phyloP scores from a whole-genome alignment of 805 yeast species.

The Tanozyma kutaoensis region DNA sequence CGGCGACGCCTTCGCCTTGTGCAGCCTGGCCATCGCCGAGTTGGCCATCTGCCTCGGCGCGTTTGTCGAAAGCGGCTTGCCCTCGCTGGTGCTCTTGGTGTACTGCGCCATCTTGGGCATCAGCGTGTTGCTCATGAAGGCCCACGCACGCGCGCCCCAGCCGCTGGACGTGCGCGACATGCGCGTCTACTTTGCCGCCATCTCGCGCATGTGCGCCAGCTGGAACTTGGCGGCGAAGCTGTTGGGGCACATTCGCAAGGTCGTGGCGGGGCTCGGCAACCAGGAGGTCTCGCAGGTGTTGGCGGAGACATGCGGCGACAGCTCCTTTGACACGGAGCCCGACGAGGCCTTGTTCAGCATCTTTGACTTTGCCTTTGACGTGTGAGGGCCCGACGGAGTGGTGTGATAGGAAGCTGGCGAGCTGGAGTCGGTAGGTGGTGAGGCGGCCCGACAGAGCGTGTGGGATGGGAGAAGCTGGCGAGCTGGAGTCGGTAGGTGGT shows the following conservation, averaged over 20 bases:
- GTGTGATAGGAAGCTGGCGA: too few relatives aligned
- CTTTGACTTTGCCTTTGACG: too few relatives aligned
- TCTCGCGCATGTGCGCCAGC: constrained; percentile 4
- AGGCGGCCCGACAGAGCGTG: too few relatives aligned
- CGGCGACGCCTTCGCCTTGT: constrained; percentile 1
- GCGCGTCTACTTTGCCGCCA: constrained; percentile 3
- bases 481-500: too few relatives aligned
- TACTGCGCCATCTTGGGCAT: constrained; percentile 6
- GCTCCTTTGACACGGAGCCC: constrained; percentile 2
- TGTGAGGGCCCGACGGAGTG: too few relatives aligned
- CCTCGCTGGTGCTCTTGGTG: constrained; percentile 5
- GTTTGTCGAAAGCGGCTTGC: constrained; percentile 3
- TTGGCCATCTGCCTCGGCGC: constrained; percentile 4
- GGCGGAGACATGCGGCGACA: constrained; percentile 3
- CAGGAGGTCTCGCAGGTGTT: constrained; percentile 3
- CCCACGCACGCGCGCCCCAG: constrained; percentile 1
- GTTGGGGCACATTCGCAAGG: constrained; percentile 4
- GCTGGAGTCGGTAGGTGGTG: too few relatives aligned
- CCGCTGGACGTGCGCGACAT: constrained; percentile 2
- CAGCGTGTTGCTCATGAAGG: constrained; percentile 4
- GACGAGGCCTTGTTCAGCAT: constrained; percentile 5
- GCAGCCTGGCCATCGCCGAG: constrained; percentile 5
- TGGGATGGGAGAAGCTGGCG: too few relatives aligned
- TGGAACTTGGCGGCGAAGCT: constrained; percentile 8
- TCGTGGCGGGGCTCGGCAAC: constrained; percentile 2